Base-by-base conservation (phyloP, 805 yeast species). In the Zygotorulaspora sp. region DNA sequence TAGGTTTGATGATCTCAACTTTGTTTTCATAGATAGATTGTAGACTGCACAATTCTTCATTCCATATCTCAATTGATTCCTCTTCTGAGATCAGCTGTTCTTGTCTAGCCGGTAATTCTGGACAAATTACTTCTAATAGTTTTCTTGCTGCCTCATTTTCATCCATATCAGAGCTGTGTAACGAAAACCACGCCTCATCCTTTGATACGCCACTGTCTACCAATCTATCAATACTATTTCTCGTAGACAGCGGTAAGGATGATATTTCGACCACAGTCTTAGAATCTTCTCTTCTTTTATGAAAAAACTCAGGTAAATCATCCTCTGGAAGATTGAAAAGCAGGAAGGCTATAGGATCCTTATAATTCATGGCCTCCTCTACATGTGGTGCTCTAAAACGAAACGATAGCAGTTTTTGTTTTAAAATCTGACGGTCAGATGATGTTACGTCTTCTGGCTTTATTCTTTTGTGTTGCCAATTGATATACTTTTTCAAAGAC, bases 241-340 rank as follows among this genome's bases (percentile, higher is more conserved):
- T 72, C 8, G 69, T 70, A 3, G 80, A 64, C 11, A 60, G 31
- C 0, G 64, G 63, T 14, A 57, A 32, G 3, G 50, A 43, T 3
- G 61, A 44, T 22, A 72, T 62, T 43, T 74, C 83, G 28, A 83
- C 66, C 36, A 73, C 70, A 16, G 78, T 72, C 32, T 72, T 74
- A 0, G 81, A 67, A 48, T 80, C 87, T 30, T 70, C 71, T 15
- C 71, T 70, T 27, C 75, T 63, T 43, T 79, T 77, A 12, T 72
- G 69, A 51, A 83, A 83, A 32, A 69, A 65, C 0, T 63, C 48
- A 0, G 98, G 98, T 21, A 90, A 65, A 52, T 90, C 98, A 55
- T 89, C 97, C 46, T 92, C 97, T 0, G 97, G 97, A 3, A 90
- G 75, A 53, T 90, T 92, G 48, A 89, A 80, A 8, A 90, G 62